Conservation (phyloP, 2,329 filamentous ascomycete genomes). For the Ambrosiella beaveri region DNA sequence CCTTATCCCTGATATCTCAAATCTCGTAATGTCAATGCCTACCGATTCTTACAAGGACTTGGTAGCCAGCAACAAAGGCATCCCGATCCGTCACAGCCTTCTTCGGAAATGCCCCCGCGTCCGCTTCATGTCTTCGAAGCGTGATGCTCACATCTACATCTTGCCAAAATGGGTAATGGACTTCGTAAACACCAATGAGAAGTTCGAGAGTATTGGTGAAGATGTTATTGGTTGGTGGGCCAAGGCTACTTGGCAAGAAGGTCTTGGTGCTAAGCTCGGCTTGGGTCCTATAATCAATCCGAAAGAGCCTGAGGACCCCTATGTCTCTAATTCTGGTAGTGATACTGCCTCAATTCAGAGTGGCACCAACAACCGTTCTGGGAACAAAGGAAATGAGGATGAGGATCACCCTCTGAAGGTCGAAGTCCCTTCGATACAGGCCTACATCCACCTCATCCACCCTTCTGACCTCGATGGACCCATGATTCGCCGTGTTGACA, state of each 20-base stretch:
- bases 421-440: slow-evolving; percentile 53
- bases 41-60: slow-evolving; percentile 79
- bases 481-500: slow-evolving; percentile 77
- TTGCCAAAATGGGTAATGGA: slow-evolving; percentile 85
- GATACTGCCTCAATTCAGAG: slow-evolving; percentile 5
- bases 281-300: slow-evolving; percentile 14
- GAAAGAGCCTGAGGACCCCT: slow-evolving; percentile 3
- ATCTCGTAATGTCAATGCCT: slow-evolving; percentile 69
- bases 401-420: slow-evolving; percentile 16
- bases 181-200: slow-evolving; percentile 62
- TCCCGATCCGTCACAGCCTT: slow-evolving; percentile 60
- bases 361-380: not conserved
- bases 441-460: slow-evolving; percentile 72
- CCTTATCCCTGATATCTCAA: slow-evolving; percentile 51
- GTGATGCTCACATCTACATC: slow-evolving; percentile 88
- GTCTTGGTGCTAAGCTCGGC: slow-evolving; percentile 60
- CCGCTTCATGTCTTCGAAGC: slow-evolving; percentile 65
- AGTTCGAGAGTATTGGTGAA: slow-evolving; percentile 74
- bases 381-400: slow-evolving; percentile 1
- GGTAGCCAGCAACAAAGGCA: slow-evolving; percentile 53
- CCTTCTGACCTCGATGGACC: slow-evolving; percentile 36
- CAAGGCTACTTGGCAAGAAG: slow-evolving; percentile 79
- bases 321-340: slow-evolving; percentile 7
- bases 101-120: slow-evolving; percentile 58
- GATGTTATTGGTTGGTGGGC: slow-evolving; percentile 93